Evolutionary conservation across 495 filamentous ascomycete genomes (phyloP).

Genomic region (Talaromyces trachyspermus): DNA sequence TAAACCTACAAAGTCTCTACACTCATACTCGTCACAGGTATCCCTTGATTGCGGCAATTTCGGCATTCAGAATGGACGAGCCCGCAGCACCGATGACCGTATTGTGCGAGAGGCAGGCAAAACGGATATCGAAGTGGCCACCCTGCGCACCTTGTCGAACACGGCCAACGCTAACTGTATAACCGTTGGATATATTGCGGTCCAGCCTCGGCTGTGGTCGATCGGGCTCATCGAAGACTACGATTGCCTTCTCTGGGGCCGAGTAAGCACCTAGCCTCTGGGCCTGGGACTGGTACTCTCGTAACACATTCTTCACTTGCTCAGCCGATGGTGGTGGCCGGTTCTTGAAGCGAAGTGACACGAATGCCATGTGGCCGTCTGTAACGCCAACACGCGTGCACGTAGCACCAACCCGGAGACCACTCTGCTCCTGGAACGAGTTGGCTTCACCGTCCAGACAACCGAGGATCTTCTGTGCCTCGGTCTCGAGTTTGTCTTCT

Average conservation of each 20-base stretch:
- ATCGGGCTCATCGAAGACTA: conserved; percentile 72
- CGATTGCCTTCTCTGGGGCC: conserved; percentile 63
- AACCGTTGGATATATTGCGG: conserved; percentile 64
- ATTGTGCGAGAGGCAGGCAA: conserved; percentile 78
- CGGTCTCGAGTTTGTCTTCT: conserved; percentile 81
- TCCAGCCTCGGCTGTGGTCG: conserved; percentile 81
- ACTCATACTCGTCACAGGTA: too few species aligned
- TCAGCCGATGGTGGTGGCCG: conserved; percentile 50
- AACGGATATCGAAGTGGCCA: conserved; percentile 75
- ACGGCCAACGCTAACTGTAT: conserved; percentile 75
- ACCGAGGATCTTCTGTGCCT: conserved; percentile 81
- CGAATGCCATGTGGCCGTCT: conserved; percentile 79
- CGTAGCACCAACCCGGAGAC: conserved; percentile 64
- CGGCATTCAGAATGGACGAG: conserved; percentile 88
- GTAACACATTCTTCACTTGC: conserved; percentile 60
- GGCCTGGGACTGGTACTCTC: conserved; percentile 66
- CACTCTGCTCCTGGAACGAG: conserved; percentile 55
- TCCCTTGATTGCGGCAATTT: conserved; percentile 86
- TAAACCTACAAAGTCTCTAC: not conserved
- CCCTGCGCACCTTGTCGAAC: conserved; percentile 62
- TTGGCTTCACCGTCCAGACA: conserved; percentile 55
- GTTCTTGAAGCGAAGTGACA: conserved; percentile 65
- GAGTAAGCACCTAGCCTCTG: conserved; percentile 68
- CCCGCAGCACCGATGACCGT: conserved; percentile 93
- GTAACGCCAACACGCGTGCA: conserved; percentile 79